Percentiles rank a stretch among this genome's conserved stretches.
Conservation (phyloP, 1,284 basidiomycete genomes). For the Fistulina hepatica region DNA sequence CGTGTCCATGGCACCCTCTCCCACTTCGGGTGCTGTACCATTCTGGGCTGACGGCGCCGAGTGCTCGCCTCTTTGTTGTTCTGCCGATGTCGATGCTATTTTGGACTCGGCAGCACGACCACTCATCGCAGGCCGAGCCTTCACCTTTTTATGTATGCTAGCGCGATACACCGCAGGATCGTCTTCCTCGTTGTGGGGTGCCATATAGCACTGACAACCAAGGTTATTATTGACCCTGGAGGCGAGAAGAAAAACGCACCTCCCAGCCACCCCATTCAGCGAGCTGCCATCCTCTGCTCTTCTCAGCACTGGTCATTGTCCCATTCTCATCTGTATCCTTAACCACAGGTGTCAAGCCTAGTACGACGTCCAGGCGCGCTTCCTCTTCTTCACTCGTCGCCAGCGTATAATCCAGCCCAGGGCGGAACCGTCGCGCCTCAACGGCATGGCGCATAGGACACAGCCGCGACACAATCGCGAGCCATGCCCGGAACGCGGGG, state of each 20-base stretch:
- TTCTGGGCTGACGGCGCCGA: background rate
- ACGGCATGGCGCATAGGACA: constrained; percentile 65
- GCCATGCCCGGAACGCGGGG: constrained; percentile 82
- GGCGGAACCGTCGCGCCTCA: constrained; percentile 82
- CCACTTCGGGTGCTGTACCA: constrained; percentile 11
- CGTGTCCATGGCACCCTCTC: constrained; percentile 7
- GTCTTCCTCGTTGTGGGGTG: constrained; percentile 85
- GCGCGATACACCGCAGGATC: constrained; percentile 91
- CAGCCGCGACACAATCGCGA: constrained; percentile 70
- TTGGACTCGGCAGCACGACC: constrained; percentile 10
- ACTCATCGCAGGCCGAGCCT: constrained; percentile 20
- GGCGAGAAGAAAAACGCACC: constrained; percentile 31
- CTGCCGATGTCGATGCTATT: no score
- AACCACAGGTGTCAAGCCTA: constrained; percentile 80
- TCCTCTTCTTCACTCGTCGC: constrained; percentile 83
- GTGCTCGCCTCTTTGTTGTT: no score
- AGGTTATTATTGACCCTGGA: constrained; percentile 6
- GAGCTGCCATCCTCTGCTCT: constrained; percentile 52
- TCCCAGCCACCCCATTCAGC: constrained; percentile 94
- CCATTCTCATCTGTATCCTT: constrained; percentile 26
- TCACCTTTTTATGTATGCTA: constrained; percentile 38
- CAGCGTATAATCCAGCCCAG: constrained; percentile 91
- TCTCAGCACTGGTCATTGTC: constrained; percentile 25
- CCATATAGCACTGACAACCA: constrained; percentile 76
- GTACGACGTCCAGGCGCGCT: constrained; percentile 75